These are phyloP conservation scores for Fusarium sp. DNA, from an alignment of 2,329 filamentous ascomycete genomes.

Conservation along the genomic window DNA sequence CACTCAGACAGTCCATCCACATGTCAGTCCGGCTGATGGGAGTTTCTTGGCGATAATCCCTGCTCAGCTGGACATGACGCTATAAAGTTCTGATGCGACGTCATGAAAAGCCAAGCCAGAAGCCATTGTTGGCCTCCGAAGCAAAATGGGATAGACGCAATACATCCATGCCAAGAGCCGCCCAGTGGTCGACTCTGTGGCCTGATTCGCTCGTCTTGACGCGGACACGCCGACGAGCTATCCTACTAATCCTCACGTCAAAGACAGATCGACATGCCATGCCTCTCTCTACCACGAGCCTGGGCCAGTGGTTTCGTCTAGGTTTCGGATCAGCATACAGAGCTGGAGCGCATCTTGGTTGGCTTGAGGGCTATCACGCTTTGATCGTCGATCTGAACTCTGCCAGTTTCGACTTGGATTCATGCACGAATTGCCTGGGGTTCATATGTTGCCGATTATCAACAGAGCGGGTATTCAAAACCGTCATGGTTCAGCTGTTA, in stretches of 20 bases:
- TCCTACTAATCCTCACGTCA: slow-evolving; percentile 4
- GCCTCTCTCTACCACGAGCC: slow-evolving; percentile 26
- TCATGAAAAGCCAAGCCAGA: slow-evolving; percentile 13
- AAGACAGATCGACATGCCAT: slow-evolving; percentile 24
- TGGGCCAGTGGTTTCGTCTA: slow-evolving; percentile 25
- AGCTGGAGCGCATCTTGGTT: slow-evolving; percentile 18
- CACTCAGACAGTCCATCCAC: slow-evolving; percentile 3
- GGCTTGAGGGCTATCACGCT: slow-evolving; percentile 5
- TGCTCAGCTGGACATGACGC: slow-evolving; percentile 39
- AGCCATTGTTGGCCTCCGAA: slow-evolving; percentile 29
- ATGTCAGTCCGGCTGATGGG: slow-evolving; percentile 17
- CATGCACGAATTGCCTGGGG: too few species aligned
- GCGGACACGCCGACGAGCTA: slow-evolving; percentile 33
- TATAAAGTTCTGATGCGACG: slow-evolving; percentile 31
- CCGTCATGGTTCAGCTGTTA: too few species aligned
- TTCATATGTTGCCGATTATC: too few species aligned
- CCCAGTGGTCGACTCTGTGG: neutral
- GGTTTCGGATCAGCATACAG: slow-evolving; percentile 17
- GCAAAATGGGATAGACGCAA: slow-evolving; percentile 15
- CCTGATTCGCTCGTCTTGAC: slow-evolving; percentile 27
- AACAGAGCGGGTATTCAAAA: too few species aligned
- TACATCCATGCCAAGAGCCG: slow-evolving; percentile 9
- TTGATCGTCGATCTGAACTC: slow-evolving; percentile 12
- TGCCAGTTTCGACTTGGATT: neutral
- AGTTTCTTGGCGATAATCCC: slow-evolving; percentile 30